A percentile compares a stretch with the other conserved stretches of the same genome.
phyloP scores from a whole-genome alignment of 192 early-diverging fungal genomes.

The Coemansia sp. region DNA sequence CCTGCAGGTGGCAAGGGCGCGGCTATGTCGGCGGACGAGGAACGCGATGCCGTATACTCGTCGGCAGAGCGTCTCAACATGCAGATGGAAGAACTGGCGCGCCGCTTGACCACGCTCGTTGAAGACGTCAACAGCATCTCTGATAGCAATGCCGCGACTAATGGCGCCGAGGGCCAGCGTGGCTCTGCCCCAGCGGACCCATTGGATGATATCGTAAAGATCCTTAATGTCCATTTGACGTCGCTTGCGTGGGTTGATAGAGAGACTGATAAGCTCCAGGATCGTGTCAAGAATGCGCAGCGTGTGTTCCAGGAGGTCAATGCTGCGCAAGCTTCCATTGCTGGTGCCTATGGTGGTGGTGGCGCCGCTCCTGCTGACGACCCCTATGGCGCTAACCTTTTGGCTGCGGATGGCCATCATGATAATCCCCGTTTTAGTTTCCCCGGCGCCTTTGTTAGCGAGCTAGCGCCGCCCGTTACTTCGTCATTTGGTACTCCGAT shows the following conservation, averaged over 20 bases:
- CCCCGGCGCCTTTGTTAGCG: conserved; percentile 39
- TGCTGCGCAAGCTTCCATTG: conserved; percentile 30
- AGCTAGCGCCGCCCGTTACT: conserved; percentile 33
- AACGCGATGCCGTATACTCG: conserved; percentile 84
- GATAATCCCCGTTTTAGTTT: conserved; percentile 16
- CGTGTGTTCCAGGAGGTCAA: conserved; percentile 46
- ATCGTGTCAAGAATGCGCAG: conserved; percentile 46
- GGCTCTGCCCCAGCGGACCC: conserved; percentile 42
- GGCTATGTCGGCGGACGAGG: conserved; percentile 73
- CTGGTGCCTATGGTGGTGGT: conserved; percentile 12
- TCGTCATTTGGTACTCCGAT: conserved; percentile 47
- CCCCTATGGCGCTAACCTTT: not conserved
- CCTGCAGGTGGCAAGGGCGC: conserved; percentile 46
- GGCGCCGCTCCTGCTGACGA: not conserved
- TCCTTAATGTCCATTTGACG: conserved; percentile 90
- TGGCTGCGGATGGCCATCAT: not conserved
- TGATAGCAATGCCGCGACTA: conserved; percentile 16
- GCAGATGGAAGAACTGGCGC: conserved; percentile 86
- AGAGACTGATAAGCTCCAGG: conserved; percentile 50
- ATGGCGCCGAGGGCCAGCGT: conserved; percentile 28
- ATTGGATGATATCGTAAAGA: conserved; percentile 80
- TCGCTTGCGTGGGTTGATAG: conserved; percentile 96
- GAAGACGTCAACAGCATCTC: conserved; percentile 80
- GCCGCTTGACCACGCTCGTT: conserved; percentile 78
- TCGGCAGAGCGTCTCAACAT: conserved; percentile 85